These are phyloP conservation scores for Sarocladiaceae sp. DNA, from an alignment of 2,329 filamentous ascomycete genomes.

Conservation along the genomic window DNA sequence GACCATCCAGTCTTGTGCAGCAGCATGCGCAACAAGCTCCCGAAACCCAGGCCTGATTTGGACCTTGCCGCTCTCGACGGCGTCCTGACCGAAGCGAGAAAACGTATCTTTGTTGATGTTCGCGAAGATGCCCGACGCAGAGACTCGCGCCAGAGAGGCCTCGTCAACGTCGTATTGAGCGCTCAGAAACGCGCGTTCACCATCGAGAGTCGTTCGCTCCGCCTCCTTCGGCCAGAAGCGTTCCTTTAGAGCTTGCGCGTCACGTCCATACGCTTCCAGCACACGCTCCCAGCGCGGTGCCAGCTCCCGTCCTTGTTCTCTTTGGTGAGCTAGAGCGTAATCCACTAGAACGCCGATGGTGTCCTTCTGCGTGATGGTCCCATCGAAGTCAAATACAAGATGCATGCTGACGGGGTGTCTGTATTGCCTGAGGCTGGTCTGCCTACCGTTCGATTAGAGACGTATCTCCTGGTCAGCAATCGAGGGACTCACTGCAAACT, in stretches of 20 bases:
- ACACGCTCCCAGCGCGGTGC: conserved; percentile 36
- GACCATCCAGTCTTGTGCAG: conserved; percentile 28
- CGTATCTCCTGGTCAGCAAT: too few relatives aligned
- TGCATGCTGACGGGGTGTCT: conserved; percentile 24
- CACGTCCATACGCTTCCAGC: conserved; percentile 38
- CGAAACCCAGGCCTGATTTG: conserved; percentile 33
- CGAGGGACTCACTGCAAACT: neutral
- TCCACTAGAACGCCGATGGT: conserved; percentile 43
- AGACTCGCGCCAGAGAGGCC: conserved; percentile 38
- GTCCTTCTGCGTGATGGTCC: conserved; percentile 50
- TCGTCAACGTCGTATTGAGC: conserved; percentile 38
- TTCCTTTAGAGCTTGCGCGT: conserved; percentile 30
- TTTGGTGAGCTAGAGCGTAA: conserved; percentile 32
- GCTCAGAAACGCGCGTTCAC: conserved; percentile 38
- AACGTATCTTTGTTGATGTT: conserved; percentile 28
- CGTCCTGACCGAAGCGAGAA: conserved; percentile 29
- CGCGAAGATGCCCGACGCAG: conserved; percentile 36
- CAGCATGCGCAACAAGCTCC: conserved; percentile 22
- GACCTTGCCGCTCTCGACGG: conserved; percentile 27
- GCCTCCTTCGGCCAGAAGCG: conserved; percentile 25
- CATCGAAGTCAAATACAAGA: conserved; percentile 53
- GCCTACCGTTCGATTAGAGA: neutral
- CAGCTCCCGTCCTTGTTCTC: conserved; percentile 25
- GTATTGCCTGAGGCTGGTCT: neutral
- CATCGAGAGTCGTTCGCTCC: conserved; percentile 25